Evolutionary conservation across 2,329 filamentous ascomycete species (phyloP), one percentile per base, ranked within the genome.

Genomic region (Hymenotorrendiella dingleyae): DNA sequence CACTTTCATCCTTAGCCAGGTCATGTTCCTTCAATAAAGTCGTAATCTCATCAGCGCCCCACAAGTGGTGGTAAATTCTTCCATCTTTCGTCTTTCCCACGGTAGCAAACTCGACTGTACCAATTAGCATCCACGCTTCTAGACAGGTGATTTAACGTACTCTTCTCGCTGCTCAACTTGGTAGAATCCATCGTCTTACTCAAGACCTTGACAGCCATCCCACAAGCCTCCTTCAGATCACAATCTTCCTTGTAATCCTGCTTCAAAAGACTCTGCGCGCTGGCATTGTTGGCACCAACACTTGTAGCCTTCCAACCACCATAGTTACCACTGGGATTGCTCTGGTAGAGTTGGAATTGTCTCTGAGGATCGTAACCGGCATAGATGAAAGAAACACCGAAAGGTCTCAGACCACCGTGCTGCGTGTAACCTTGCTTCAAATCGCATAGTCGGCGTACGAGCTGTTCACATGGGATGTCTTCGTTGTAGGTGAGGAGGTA

Each of bases 121-220:
- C 11, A 2, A 35, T 62, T 53, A 61, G 53, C 33, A 43, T n/a
- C n/a, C n/a, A n/a, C n/a, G n/a, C n/a, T n/a, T n/a, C n/a, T n/a
- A n/a, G n/a, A n/a, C n/a, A n/a, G n/a, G n/a, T n/a, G n/a, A 8
- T 33, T 6, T 19, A 32, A 74, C 86, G 67, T 71, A 95, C 90
- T 95, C 80, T 98, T 98, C 77, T 98, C 93, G 63, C 89, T 95
- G 73, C 89, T 96, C 63, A 98, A 71, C 76, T 96, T 98, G 42
- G 91, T 97, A 42, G 90, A 95, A 67, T 98, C 93, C 94, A 98
- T 98, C 5, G 93, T 98, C 82, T 98, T 98, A 78, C 93, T 97
- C 54, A 98, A 71, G 51, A 98, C 93, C 78, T 98, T 98, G 65
- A 98, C 93, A 9, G 93, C 93, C 76, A 96, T 84, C 42, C 85